A percentile compares a stretch with the other conserved stretches of the same genome.
Evolutionary conservation across 441 rosid species (phyloP).

Genomic region (Geranium incanum): DNA sequence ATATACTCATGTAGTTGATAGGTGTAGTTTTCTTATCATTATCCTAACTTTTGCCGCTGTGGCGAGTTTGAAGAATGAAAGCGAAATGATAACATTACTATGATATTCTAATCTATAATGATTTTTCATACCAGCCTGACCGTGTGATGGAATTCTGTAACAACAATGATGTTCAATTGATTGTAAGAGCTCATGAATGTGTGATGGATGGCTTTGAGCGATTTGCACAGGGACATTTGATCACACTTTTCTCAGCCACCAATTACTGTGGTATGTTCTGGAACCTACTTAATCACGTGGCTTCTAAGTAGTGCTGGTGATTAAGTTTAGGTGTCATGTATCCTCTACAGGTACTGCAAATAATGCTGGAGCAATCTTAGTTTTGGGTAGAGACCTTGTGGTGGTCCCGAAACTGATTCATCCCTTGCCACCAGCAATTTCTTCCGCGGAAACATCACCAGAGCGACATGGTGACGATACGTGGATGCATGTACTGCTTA

Average conservation of each 20-base stretch:
- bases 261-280: slow-evolving; percentile 77
- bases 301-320: background rate
- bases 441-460: slow-evolving; percentile 78
- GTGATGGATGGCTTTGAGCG: slow-evolving; percentile 99
- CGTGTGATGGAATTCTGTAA: slow-evolving; percentile 98
- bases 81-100: background rate
- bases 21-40: background rate
- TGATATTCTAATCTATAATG: slow-evolving; percentile 21
- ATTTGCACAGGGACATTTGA: slow-evolving; percentile 92
- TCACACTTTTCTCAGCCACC: slow-evolving; percentile 94
- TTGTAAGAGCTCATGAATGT: slow-evolving; percentile 95
- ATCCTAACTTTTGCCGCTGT: too few relatives aligned
- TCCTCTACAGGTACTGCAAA: slow-evolving; percentile 75
- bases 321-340: slow-evolving; percentile 8
- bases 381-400: slow-evolving; percentile 95
- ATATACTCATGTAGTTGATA: background rate
- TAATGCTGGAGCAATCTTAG: slow-evolving; percentile 95
- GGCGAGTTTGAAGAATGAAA: too few relatives aligned
- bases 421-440: slow-evolving; percentile 87
- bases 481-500: slow-evolving; percentile 83
- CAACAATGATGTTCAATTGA: slow-evolving; percentile 93
- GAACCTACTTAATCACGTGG: background rate
- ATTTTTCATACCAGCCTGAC: slow-evolving; percentile 66
- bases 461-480: slow-evolving; percentile 87
- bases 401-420: slow-evolving; percentile 95